Percentiles rank a stretch among this genome's conserved stretches.
Conservation (phyloP, 108 stramenopile genomes). For the Stephanodiscus triporus region DNA sequence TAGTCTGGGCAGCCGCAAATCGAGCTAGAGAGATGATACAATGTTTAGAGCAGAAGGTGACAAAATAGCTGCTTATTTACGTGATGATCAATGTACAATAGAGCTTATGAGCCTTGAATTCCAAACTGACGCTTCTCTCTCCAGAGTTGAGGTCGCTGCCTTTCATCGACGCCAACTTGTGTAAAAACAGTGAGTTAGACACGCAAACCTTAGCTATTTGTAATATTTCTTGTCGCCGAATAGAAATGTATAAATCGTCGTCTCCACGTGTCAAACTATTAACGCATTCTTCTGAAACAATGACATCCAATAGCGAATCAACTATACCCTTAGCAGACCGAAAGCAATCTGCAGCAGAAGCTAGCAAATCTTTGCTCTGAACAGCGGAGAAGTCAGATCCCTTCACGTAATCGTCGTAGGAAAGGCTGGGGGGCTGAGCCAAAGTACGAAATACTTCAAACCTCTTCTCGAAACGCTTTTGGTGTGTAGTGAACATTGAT, state of each 20-base stretch:
- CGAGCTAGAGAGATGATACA: no score
- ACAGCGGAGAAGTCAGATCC: constrained; percentile 73
- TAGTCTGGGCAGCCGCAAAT: no score
- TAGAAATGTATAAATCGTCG: constrained; percentile 43
- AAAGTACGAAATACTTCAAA: constrained; percentile 67
- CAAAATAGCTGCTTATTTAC: no score
- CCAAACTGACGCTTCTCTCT: constrained; percentile 41
- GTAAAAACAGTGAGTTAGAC: constrained; percentile 67
- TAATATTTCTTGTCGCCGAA: constrained; percentile 54
- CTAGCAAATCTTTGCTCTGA: constrained; percentile 47
- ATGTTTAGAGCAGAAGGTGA: no score
- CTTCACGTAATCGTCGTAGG: constrained; percentile 63
- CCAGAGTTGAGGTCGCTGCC: not conserved
- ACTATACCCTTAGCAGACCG: constrained; percentile 49
- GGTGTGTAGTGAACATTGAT: constrained; percentile 63
- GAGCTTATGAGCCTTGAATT: constrained; percentile 51
- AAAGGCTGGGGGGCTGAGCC: constrained; percentile 70
- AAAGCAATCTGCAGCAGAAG: constrained; percentile 69
- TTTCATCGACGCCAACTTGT: constrained; percentile 51
- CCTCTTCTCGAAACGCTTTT: constrained; percentile 65
- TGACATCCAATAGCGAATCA: constrained; percentile 45
- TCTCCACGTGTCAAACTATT: constrained; percentile 3
- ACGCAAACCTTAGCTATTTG: constrained; percentile 69
- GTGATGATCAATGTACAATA: constrained; percentile 58
- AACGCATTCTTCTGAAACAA: constrained; percentile 11